Evolutionary conservation across 768 basidiomycete genomes (phyloP), one percentile per base, ranked within the genome.

Genomic region (Vishniacozyma victoriae): DNA sequence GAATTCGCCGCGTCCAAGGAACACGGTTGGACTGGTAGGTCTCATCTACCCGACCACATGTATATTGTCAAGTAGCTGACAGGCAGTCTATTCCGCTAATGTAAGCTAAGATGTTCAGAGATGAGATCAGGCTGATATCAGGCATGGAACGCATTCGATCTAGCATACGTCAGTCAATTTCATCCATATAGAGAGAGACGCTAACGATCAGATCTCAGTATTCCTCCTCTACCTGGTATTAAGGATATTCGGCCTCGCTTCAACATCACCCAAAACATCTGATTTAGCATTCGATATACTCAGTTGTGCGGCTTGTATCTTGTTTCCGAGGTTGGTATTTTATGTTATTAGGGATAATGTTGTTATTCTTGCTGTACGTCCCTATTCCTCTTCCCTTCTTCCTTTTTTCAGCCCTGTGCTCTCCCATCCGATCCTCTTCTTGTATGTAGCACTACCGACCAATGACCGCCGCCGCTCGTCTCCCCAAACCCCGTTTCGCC

Each of bases 131-230:
- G 16, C 29, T 27, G 37, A 38, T 18, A 7, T 18, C 58, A 91
- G 86, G 81, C 91, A 55, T 93, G 90, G 90, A 92, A 90, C 64
- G 83, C 81, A 4, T 89, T 92, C 58, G 90, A 71, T 39, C 47
- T 67, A 47, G 87, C 71, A n/a, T 73, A 59, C 37, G 61, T 60
- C 27, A 23, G 62, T 55, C 23, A 1, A 18, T 35, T 7, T 31
- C 38, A 15, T 23, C 11, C 3, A 36, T 3, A 23, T 25, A n/a
- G 29, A 33, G 9, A 33, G 29, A 9, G n/a, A n/a, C 29, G 29
- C 29, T 33, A n/a, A 33, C n/a, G n/a, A 9, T n/a, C 43, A 82
- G 85, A 19, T 77, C 79, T 0, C 87, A 13, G 50, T 72, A 35
- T 73, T 71, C 48, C 43, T 68, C 31, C 47, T 65, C 13, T 72